These are phyloP conservation scores for Cocos nucifera DNA, from an alignment of 176 grass and related monocot species.

Conservation along the genomic window DNA sequence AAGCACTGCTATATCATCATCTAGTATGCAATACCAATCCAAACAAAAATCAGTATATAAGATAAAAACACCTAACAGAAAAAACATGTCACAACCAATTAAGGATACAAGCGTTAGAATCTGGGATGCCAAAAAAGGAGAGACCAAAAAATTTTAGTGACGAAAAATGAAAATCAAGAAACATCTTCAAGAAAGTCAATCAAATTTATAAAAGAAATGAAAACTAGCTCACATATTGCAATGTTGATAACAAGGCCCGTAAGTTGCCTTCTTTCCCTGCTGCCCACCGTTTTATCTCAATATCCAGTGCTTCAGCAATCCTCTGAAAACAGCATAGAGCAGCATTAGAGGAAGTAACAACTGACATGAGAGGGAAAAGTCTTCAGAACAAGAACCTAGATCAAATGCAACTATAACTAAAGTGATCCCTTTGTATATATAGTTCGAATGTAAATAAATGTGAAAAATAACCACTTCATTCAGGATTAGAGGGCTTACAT, in stretches of 20 bases:
- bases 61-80: no score
- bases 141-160: no score
- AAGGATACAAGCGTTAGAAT: no score
- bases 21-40: no score
- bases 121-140: no score
- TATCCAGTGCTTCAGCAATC: conserved; percentile 58
- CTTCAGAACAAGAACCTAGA: conserved; percentile 12
- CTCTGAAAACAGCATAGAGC: conserved; percentile 57
- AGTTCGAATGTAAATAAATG: not conserved
- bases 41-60: no score
- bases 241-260: conserved; percentile 80
- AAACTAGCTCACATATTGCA: conserved; percentile 74
- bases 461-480: conserved; percentile 21
- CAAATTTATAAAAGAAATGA: conserved; percentile 1
- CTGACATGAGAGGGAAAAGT: no score
- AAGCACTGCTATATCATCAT: no score
- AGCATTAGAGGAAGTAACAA: conserved; percentile 1
- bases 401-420: not conserved
- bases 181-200: not conserved
- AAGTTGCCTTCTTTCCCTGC: conserved; percentile 96
- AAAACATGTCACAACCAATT: no score
- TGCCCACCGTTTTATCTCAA: conserved; percentile 94
- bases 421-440: no score
- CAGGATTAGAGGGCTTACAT: conserved; percentile 34
- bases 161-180: not conserved